phyloP scores from a whole-genome alignment of 2,329 filamentous ascomycete species.

The Xylariomycetidae sp. region DNA sequence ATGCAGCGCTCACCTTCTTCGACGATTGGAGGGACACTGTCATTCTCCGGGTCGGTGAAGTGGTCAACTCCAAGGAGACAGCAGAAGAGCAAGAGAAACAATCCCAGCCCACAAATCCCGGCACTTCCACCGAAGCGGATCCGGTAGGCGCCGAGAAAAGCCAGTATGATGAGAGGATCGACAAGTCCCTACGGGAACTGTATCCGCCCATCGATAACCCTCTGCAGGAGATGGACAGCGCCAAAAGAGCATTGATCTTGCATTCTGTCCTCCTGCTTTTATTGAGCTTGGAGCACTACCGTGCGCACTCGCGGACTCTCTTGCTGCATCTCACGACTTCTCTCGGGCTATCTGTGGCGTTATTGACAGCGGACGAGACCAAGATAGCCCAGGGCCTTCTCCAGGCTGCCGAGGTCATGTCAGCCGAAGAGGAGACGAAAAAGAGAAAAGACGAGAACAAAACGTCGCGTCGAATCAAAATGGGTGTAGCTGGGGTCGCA shows the following conservation, averaged over 20 bases:
- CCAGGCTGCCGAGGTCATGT: slow-evolving; percentile 61
- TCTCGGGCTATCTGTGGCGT: slow-evolving; percentile 58
- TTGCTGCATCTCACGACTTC: slow-evolving; percentile 65
- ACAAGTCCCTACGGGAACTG: slow-evolving; percentile 42
- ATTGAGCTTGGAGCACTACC: slow-evolving; percentile 72
- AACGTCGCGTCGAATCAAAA: slow-evolving; percentile 62
- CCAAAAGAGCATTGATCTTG: slow-evolving; percentile 60
- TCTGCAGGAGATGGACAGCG: slow-evolving; percentile 52
- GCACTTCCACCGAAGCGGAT: background rate
- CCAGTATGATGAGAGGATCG: slow-evolving; percentile 36
- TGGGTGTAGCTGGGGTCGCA: slow-evolving; percentile 39
- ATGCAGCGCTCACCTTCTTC: slow-evolving; percentile 21
- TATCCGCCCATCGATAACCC: slow-evolving; percentile 57
- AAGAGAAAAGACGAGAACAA: slow-evolving; percentile 59
- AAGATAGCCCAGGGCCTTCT: slow-evolving; percentile 71
- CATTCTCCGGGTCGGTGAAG: slow-evolving; percentile 23
- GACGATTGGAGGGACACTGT: slow-evolving; percentile 25
- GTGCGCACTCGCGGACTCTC: slow-evolving; percentile 65
- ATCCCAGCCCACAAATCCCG: background rate
- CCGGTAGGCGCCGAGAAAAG: slow-evolving; percentile 2
- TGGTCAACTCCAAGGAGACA: slow-evolving; percentile 19
- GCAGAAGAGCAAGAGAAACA: slow-evolving; percentile 9
- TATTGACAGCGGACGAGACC: slow-evolving; percentile 66
- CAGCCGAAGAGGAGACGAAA: slow-evolving; percentile 57
- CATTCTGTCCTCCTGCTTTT: slow-evolving; percentile 67